Evolutionary conservation across 345 rosid species (phyloP).

Genomic region (Populus tremula): DNA sequence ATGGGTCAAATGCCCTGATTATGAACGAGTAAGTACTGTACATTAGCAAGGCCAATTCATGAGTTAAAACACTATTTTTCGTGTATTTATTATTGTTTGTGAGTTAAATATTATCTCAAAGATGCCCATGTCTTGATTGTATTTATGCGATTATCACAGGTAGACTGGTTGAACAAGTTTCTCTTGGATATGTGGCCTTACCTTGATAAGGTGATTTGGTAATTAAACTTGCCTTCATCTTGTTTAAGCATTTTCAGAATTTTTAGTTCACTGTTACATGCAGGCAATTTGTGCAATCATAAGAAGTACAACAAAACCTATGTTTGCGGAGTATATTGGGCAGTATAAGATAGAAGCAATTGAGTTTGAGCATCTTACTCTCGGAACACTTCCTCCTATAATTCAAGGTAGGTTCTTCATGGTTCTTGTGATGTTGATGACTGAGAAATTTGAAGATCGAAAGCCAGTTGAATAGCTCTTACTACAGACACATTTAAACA

Average conservation of each 20-base stretch:
- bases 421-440: not conserved
- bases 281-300: constrained; percentile 61
- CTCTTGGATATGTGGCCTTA: constrained; percentile 66
- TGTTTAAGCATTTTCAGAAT: not conserved
- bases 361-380: constrained; percentile 50
- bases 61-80: not conserved
- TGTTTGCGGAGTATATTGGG: constrained; percentile 60
- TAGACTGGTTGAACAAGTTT: constrained; percentile 75
- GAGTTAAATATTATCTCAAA: not conserved
- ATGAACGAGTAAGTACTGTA: constrained; percentile 50
- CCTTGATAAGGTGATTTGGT: constrained; percentile 58
- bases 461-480: not conserved
- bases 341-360: constrained; percentile 46
- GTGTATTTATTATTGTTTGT: not conserved
- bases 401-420: constrained; percentile 45
- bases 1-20: constrained; percentile 79
- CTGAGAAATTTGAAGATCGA: not conserved
- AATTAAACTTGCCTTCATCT: constrained; percentile 7
- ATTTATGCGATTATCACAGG: constrained; percentile 34
- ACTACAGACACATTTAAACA: not conserved
- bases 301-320: constrained; percentile 45
- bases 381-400: constrained; percentile 66
- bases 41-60: no score
- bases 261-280: not conserved
- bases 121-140: not conserved